Percentiles rank a stretch among this genome's conserved stretches.
Evolutionary conservation across 306 rosid genomes (phyloP).

Genomic region (Vicia sativa): DNA sequence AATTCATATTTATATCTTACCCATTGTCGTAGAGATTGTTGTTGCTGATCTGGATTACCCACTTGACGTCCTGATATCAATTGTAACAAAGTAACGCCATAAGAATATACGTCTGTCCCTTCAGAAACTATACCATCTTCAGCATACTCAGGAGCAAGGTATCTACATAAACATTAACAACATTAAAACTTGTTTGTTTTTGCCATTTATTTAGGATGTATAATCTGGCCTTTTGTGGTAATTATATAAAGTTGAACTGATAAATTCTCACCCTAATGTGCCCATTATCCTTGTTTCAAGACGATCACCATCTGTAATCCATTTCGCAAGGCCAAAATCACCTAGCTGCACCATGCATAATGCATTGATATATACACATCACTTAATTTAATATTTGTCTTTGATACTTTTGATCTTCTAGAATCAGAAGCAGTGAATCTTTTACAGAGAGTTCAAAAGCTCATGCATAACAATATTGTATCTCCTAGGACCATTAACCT

Average conservation of each 20-base stretch:
- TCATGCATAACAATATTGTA: too few species aligned
- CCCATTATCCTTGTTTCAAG: constrained; percentile 73
- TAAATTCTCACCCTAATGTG: constrained; percentile 68
- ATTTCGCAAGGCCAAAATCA: constrained; percentile 90
- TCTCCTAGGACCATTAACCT: not conserved
- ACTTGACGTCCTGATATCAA: constrained; percentile 73
- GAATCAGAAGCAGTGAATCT: too few species aligned
- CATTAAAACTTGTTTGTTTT: not conserved
- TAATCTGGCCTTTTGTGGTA: not conserved
- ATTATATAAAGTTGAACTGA: constrained; percentile 5
- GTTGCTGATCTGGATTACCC: constrained; percentile 41
- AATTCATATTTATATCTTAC: constrained; percentile 41
- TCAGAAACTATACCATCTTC: constrained; percentile 74
- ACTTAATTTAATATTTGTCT: not conserved
- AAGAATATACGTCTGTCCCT: constrained; percentile 70
- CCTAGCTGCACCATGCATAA: constrained; percentile 58
- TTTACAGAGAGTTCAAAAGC: too few species aligned
- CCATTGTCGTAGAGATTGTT: constrained; percentile 72
- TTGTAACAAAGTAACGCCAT: constrained; percentile 70
- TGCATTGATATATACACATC: not conserved
- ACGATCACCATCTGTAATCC: constrained; percentile 62
- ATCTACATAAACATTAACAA: constrained; percentile 46
- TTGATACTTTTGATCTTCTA: too few species aligned
- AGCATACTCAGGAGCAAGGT: constrained; percentile 84
- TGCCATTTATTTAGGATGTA: not conserved